A percentile compares a stretch with the other conserved stretches of the same genome.
Evolutionary conservation across 176 grass and related monocot genomes (phyloP).

Genomic region (Juncus effusus): DNA sequence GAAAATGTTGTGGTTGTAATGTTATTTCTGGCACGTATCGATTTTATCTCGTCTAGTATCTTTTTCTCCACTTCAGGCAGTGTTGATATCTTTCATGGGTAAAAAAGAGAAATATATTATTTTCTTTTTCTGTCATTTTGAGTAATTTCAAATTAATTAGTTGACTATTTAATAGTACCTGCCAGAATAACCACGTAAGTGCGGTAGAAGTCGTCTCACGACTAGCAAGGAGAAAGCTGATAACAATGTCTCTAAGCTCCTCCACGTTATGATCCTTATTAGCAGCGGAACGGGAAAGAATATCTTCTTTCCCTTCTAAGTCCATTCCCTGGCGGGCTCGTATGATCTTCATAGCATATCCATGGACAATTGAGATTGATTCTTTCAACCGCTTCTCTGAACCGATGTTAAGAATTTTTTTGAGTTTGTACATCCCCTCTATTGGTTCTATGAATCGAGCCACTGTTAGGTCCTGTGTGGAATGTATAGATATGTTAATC

Average conservation of each 20-base stretch:
- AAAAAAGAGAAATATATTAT: background rate
- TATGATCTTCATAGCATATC: conserved; percentile 30
- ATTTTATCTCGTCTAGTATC: conserved; percentile 26
- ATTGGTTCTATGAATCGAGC: conserved; percentile 34
- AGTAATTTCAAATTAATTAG: background rate
- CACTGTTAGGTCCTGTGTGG: conserved; percentile 21
- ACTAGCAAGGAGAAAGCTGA: conserved; percentile 44
- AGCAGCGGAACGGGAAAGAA: conserved; percentile 35
- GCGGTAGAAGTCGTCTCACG: conserved; percentile 43
- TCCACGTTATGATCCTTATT: conserved; percentile 16
- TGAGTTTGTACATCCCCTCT: conserved; percentile 33
- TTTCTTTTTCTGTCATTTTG: background rate
- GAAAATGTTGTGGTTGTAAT: background rate
- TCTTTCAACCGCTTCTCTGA: conserved; percentile 20
- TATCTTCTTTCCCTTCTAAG: conserved; percentile 24
- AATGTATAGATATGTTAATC: background rate
- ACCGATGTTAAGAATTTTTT: conserved; percentile 41
- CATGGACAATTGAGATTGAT: conserved; percentile 9
- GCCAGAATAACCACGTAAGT: conserved; percentile 56
- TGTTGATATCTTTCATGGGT: conserved; percentile 1
- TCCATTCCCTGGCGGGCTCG: conserved; percentile 14
- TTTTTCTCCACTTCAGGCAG: conserved; percentile 19
- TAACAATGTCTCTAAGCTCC: conserved; percentile 31
- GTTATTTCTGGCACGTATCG: background rate
- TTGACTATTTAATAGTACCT: conserved; percentile 4